Evolutionary conservation across 768 basidiomycete genomes (phyloP).

Genomic region (Wakefieldia striispora): DNA sequence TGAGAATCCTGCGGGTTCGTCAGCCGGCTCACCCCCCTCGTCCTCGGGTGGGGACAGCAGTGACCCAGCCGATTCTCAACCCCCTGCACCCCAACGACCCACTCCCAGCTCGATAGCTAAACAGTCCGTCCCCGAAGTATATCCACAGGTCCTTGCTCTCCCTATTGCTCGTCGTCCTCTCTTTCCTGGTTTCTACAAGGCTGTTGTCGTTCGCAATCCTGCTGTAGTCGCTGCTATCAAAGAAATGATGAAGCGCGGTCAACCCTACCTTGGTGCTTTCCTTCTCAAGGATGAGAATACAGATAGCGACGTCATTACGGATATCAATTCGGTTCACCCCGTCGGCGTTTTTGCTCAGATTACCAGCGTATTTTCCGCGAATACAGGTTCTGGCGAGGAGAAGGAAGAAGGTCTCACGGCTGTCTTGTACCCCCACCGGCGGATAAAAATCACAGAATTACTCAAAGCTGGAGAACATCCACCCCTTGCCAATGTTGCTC

Average conservation of each 20-base stretch:
- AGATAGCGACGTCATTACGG: slow-evolving; percentile 91
- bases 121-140: slow-evolving; percentile 83
- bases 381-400: slow-evolving; percentile 50
- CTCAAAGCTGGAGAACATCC: slow-evolving; percentile 59
- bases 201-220: slow-evolving; percentile 89
- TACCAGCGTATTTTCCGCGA: slow-evolving; percentile 82
- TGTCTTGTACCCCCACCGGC: slow-evolving; percentile 89
- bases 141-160: slow-evolving; percentile 92
- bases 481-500: slow-evolving; percentile 33
- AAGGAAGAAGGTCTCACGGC: slow-evolving; percentile 92
- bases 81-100: slow-evolving; percentile 37
- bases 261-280: slow-evolving; percentile 97
- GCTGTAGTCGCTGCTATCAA: slow-evolving; percentile 91
- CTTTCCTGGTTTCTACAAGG: slow-evolving; percentile 98
- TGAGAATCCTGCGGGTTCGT: slow-evolving; percentile 32
- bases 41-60: slow-evolving; percentile 40
- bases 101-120: slow-evolving; percentile 66
- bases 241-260: slow-evolving; percentile 95
- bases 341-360: slow-evolving; percentile 98
- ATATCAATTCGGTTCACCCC: slow-evolving; percentile 81
- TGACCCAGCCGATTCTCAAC: slow-evolving; percentile 39
- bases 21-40: slow-evolving; percentile 32
- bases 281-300: slow-evolving; percentile 90
- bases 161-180: slow-evolving; percentile 94
- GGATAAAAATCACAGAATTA: slow-evolving; percentile 86